Evolutionary conservation across 2,329 filamentous ascomycete species (phyloP).

Genomic region (Fusarium sublunatum): DNA sequence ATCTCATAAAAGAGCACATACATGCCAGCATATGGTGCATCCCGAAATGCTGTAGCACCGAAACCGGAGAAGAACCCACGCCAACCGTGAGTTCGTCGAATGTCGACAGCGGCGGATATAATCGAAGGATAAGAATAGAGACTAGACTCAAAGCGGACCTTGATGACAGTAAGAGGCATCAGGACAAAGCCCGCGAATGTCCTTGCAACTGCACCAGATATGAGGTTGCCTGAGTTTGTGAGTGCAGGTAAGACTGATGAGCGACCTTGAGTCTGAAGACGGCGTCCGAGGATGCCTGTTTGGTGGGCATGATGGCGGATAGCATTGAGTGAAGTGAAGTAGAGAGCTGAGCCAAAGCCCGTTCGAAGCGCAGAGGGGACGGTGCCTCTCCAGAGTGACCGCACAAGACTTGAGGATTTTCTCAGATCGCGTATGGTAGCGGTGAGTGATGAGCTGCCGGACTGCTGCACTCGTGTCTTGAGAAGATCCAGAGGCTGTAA

Average conservation of each 20-base stretch:
- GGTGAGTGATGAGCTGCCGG: slow-evolving; percentile 73
- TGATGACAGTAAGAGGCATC: slow-evolving; percentile 96
- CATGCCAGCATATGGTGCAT: slow-evolving; percentile 95
- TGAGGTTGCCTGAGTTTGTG: slow-evolving; percentile 84
- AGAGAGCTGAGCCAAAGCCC: slow-evolving; percentile 90
- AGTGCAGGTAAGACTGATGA: slow-evolving; percentile 85
- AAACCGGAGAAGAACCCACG: slow-evolving; percentile 94
- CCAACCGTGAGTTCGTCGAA: slow-evolving; percentile 76
- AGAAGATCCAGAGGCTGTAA: slow-evolving; percentile 95
- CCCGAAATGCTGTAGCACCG: slow-evolving; percentile 90
- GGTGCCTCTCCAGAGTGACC: slow-evolving; percentile 90
- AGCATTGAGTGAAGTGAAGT: slow-evolving; percentile 89
- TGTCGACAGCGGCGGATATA: slow-evolving; percentile 77
- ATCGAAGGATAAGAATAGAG: slow-evolving; percentile 87
- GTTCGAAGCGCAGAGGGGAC: slow-evolving; percentile 93
- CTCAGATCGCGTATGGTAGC: slow-evolving; percentile 54
- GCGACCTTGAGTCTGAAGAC: slow-evolving; percentile 39
- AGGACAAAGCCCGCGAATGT: slow-evolving; percentile 89
- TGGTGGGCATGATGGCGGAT: slow-evolving; percentile 73
- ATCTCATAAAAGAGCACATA: slow-evolving; percentile 96
- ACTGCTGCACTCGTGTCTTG: slow-evolving; percentile 96
- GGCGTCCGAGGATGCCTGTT: slow-evolving; percentile 41
- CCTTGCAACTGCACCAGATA: slow-evolving; percentile 84
- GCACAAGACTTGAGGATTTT: slow-evolving; percentile 70
- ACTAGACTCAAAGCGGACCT: slow-evolving; percentile 93